These are phyloP conservation scores for Acacia acuminata DNA, from an alignment of 306 rosid genomes.

Conservation along the genomic window DNA sequence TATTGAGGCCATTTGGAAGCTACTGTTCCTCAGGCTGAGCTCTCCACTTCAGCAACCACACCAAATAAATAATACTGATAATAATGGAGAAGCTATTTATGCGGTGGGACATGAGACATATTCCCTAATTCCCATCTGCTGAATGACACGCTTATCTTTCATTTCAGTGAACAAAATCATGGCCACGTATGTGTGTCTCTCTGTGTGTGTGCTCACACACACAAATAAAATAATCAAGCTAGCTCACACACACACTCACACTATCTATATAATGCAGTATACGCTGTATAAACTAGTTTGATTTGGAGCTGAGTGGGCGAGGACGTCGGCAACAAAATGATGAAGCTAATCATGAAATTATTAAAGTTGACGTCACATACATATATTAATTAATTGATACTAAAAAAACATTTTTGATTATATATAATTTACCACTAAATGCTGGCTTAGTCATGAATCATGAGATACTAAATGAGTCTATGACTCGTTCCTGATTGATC, in stretches of 20 bases:
- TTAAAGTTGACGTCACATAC: not conserved
- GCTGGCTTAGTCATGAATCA: not conserved
- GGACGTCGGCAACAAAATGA: not conserved
- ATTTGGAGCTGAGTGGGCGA: not conserved
- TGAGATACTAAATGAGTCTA: not conserved
- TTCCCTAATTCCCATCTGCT: not conserved
- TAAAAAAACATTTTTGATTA: not conserved
- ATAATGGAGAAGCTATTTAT: not conserved
- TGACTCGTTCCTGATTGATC: not conserved
- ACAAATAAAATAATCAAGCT: too few species aligned
- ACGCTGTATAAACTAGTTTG: not conserved
- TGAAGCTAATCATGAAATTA: not conserved
- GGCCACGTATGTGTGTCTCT: not conserved
- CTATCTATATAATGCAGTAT: not conserved
- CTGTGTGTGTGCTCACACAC: not conserved
- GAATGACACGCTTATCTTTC: not conserved
- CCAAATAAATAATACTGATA: not conserved
- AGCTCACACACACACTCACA: not conserved
- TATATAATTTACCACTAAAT: not conserved
- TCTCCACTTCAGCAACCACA: constrained; percentile 1
- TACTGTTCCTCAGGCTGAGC: not conserved
- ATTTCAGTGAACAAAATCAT: not conserved
- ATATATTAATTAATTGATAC: not conserved
- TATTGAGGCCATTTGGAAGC: constrained; percentile 21
- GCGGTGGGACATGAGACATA: not conserved